Conservation (phyloP, 164 flowering plant species). For the Pachysandra terminalis region DNA sequence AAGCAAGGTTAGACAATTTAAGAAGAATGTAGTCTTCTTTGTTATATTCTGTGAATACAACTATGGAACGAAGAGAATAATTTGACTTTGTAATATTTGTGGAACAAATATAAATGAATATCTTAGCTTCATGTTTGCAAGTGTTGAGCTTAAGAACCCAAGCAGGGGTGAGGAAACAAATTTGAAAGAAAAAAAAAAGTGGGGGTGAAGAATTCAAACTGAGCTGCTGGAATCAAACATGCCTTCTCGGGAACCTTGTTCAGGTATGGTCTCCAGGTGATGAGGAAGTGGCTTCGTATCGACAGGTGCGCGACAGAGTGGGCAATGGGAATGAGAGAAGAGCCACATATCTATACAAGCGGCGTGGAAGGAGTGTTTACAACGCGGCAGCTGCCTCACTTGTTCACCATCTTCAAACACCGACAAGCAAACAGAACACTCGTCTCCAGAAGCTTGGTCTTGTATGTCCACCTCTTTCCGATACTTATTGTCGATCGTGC, state of each 20-base stretch:
- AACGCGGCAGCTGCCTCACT: constrained; percentile 24
- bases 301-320: constrained; percentile 34
- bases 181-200: neutral
- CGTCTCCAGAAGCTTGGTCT: constrained; percentile 6
- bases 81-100: constrained; percentile 1
- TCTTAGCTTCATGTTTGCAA: neutral
- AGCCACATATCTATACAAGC: constrained; percentile 50
- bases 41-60: neutral
- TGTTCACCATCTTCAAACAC: constrained; percentile 36
- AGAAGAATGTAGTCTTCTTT: constrained; percentile 56
- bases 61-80: neutral
- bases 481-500: constrained; percentile 13
- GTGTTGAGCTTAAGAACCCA: neutral
- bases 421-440: constrained; percentile 39
- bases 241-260: constrained; percentile 16
- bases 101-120: neutral
- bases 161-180: neutral
- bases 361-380: constrained; percentile 37
- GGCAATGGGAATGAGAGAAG: constrained; percentile 38
- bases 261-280: constrained; percentile 7
- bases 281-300: constrained; percentile 7
- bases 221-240: constrained; percentile 8
- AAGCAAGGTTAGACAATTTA: constrained; percentile 77
- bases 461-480: constrained; percentile 2
- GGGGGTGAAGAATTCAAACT: constrained; percentile 5